A percentile compares a stretch with the other conserved stretches of the same genome.
Conservation (phyloP, 1,284 basidiomycete species). For the Heterobasidion irregulare region DNA sequence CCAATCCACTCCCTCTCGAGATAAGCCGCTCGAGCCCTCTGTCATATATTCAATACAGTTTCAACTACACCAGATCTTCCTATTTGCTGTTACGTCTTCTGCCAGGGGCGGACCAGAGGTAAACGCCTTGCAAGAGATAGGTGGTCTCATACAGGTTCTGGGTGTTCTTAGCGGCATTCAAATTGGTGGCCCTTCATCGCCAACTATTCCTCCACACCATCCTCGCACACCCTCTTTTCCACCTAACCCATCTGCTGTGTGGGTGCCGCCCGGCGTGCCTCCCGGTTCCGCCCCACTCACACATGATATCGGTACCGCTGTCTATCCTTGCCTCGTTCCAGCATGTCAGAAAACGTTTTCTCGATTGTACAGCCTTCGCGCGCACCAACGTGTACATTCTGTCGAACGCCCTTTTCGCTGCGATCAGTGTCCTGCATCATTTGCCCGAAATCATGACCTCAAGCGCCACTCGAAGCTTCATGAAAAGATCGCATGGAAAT, state of each 20-base stretch:
- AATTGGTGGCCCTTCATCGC: constrained; percentile 36
- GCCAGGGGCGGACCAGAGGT: constrained; percentile 42
- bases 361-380: constrained; percentile 55
- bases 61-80: constrained; percentile 63
- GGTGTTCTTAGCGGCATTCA: constrained; percentile 68
- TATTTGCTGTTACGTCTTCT: constrained; percentile 64
- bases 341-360: constrained; percentile 60
- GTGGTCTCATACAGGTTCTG: constrained; percentile 67
- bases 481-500: constrained; percentile 62
- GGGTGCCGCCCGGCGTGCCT: constrained; percentile 13
- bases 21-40: constrained; percentile 36
- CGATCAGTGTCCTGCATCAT: constrained; percentile 55
- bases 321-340: constrained; percentile 61
- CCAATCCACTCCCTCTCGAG: constrained; percentile 19
- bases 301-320: constrained; percentile 58
- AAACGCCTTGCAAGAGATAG: constrained; percentile 59
- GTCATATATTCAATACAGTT: constrained; percentile 58
- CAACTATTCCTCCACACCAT: constrained; percentile 23
- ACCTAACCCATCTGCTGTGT: constrained; percentile 17
- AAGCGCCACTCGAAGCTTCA: constrained; percentile 65
- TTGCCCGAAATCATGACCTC: constrained; percentile 68
- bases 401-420: constrained; percentile 58
- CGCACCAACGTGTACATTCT: constrained; percentile 58
- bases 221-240: constrained; percentile 10
- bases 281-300: constrained; percentile 14